Evolutionary conservation across 2,329 filamentous ascomycete species (phyloP).

Genomic region (Pseudocercospora ulei): DNA sequence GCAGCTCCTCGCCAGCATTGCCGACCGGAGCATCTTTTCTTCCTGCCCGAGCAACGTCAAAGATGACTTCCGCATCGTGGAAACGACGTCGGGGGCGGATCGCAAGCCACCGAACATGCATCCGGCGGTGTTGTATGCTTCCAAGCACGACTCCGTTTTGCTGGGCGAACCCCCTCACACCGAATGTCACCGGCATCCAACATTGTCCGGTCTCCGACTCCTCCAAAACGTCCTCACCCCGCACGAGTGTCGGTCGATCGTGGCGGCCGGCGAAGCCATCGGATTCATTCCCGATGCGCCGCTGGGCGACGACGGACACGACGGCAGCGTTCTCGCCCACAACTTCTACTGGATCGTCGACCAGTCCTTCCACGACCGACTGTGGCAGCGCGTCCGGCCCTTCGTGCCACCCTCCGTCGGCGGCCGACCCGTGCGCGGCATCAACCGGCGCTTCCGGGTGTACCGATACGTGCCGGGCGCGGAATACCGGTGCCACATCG

Average conservation of each 20-base stretch:
- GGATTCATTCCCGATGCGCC: slow-evolving; percentile 60
- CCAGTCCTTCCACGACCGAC: slow-evolving; percentile 50
- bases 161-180: slow-evolving; percentile 38
- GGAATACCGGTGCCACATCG: slow-evolving; percentile 61
- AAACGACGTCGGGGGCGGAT: slow-evolving; percentile 50
- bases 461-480: slow-evolving; percentile 64
- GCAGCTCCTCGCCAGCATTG: slow-evolving; percentile 49
- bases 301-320: slow-evolving; percentile 54
- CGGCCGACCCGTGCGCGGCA: slow-evolving; percentile 51
- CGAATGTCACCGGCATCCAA: slow-evolving; percentile 51
- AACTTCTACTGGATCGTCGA: slow-evolving; percentile 68
- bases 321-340: slow-evolving; percentile 55
- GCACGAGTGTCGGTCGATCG: slow-evolving; percentile 55
- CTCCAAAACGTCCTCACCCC: slow-evolving; percentile 52
- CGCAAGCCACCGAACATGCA: slow-evolving; percentile 61
- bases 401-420: slow-evolving; percentile 50
- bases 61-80: slow-evolving; percentile 48
- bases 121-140: slow-evolving; percentile 55
- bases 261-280: slow-evolving; percentile 56
- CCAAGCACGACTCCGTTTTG: slow-evolving; percentile 50
- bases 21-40: slow-evolving; percentile 49
- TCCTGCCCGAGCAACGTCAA: slow-evolving; percentile 35
- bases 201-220: slow-evolving; percentile 53
- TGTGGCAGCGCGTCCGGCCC: slow-evolving; percentile 53
- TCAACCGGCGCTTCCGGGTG: slow-evolving; percentile 61